Base-by-base conservation (phyloP, 495 filamentous ascomycete genomes). In the Copromyces sp. region DNA sequence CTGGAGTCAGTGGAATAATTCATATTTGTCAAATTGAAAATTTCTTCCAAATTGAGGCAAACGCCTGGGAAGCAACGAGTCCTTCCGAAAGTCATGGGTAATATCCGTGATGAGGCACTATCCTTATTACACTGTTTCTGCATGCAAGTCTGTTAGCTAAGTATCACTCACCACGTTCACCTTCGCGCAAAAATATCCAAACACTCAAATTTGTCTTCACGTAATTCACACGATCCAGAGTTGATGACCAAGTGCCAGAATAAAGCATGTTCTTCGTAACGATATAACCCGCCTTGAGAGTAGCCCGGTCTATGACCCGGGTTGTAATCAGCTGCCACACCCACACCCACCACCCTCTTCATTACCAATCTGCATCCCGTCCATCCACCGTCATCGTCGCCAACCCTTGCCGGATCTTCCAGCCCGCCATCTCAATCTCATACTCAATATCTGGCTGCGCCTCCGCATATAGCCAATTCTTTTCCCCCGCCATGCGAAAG, bases 401-500 rank as follows among this genome's bases (percentile, higher is more conserved):
- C 29, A 65, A 12, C 29, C 29, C 53, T 65, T 65, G 53, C 14
- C 17, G 16, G 14, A 65, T 65, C 73, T 80, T 77, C n/a, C 82
- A 83, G 20, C 82, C 83, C 39, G 83, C 82, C 70, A 70, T 70
- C 74, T 82, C 80, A 74, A 85, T 70, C 78, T 85, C 83, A 72
- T 77, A 81, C 69, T 84, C 83, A 53, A 85, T 45, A 73, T 86
- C 84, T 17, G 82, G 82, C 77, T 85, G 84, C 12, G 79, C 78
- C 74, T 86, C 84, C 38, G 81, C 76, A 73, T 85, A 86, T 12
- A 86, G 78, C 5, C 59, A 74, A 72, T 84, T 76, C 24, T 72
- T 65, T 78, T 87, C 84, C 76, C 82, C 85, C 39, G 83, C 85
- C 83, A 86, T 85, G 73, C 82, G 82, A 75, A 84, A 87, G 71